Conservation (phyloP, 148 eudicot species). For the Selenicereus undatus region DNA sequence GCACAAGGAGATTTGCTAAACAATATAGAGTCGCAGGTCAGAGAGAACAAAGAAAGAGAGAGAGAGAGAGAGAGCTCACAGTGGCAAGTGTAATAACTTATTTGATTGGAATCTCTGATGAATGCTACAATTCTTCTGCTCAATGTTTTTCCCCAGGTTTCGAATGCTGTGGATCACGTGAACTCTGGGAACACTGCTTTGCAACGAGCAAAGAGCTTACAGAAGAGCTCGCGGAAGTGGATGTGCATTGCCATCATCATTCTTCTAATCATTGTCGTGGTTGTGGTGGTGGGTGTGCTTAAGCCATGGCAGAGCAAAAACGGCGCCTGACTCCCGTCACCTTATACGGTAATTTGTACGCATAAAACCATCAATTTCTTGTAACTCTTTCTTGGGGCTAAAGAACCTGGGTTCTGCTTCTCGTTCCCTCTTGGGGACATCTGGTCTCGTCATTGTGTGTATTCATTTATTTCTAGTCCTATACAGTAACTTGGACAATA, state of each 20-base stretch:
- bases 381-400: background rate
- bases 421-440: background rate
- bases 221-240: slow-evolving; percentile 82
- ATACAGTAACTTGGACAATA: background rate
- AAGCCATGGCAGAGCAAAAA: slow-evolving; percentile 76
- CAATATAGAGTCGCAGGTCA: slow-evolving; percentile 92
- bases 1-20: slow-evolving; percentile 94
- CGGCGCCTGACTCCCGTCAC: slow-evolving; percentile 38
- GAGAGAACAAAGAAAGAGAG: background rate
- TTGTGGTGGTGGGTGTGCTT: slow-evolving; percentile 66
- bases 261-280: slow-evolving; percentile 53
- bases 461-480: slow-evolving; percentile 8
- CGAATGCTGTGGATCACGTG: slow-evolving; percentile 82
- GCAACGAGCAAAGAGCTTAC: slow-evolving; percentile 66
- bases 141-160: slow-evolving; percentile 37
- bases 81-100: background rate
- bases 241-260: slow-evolving; percentile 75
- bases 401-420: too few species aligned
- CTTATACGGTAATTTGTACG: background rate
- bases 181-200: slow-evolving; percentile 75
- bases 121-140: background rate
- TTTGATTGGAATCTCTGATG: background rate
- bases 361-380: slow-evolving; percentile 4
- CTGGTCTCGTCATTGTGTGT: slow-evolving; percentile 2
- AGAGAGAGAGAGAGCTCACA: too few species aligned